Evolutionary conservation across 1,284 basidiomycete genomes (phyloP), one percentile per base, ranked within the genome.

Genomic region (Ceratobasidium sp.): DNA sequence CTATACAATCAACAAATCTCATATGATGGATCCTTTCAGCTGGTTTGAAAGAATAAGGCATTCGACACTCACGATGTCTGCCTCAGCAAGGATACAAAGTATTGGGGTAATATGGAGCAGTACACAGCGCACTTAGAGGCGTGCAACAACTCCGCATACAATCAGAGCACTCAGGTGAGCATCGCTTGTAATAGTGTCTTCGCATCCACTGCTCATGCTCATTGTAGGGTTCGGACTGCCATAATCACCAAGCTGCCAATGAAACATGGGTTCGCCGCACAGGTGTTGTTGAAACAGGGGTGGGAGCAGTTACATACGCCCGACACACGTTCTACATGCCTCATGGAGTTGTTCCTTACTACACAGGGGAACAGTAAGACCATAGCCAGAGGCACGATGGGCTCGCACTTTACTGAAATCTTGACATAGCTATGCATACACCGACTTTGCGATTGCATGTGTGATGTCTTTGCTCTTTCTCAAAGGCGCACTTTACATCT

Each of bases 21-120:
- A 1, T 57, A 59, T 27, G 68, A 70, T 27, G 35, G 68, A 3
- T 59, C 38, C 38, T 70, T 70, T 30, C 33, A 70, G 52, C 55
- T 70, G 7, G n/a, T 20, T 16, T 10, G 38, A 1, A 70, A 46
- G 38, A 59, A 70, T 16, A 54, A 67, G 12, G 54, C 52, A 18
- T n/a, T n/a, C 18, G n/a, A 54, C 23, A 7, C 20, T 18, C 20
- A 54, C 52, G n/a, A 54, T n/a, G 23, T n/a, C n/a, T 54, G 52
- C 23, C 52, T 54, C 23, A n/a, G 20, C 23, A n/a, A 54, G 20
- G n/a, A n/a, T 20, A 54, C 52, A 20, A 54, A 54, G 20, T 54
- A 54, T n/a, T 54, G 52, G 52, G 52, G 20, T 7, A 54, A 54
- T 18, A 18, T n/a, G 23, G 52, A 54, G 8, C 20, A n/a, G 18